Percentiles rank a stretch among this genome's conserved stretches.
Evolutionary conservation across 768 basidiomycete species (phyloP).

Genomic region (Calocybe indica): DNA sequence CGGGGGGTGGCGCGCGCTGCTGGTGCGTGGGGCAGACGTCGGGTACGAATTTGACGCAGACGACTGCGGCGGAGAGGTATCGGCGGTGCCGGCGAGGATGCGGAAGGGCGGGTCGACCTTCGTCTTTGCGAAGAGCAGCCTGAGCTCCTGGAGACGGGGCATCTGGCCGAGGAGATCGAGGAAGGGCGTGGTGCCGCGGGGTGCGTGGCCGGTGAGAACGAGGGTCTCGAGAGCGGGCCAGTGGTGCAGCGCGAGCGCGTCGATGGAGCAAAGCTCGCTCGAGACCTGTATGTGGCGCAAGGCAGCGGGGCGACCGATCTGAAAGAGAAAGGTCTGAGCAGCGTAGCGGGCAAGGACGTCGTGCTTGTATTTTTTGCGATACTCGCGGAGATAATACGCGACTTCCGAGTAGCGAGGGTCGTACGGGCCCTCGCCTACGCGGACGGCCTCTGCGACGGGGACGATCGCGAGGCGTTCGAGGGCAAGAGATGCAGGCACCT

Average conservation of each 20-base stretch:
- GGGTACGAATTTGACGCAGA: slow-evolving; percentile 15
- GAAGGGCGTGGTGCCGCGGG: slow-evolving; percentile 21
- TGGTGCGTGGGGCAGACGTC: slow-evolving; percentile 2
- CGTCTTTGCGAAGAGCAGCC: slow-evolving; percentile 27
- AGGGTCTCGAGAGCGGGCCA: slow-evolving; percentile 33
- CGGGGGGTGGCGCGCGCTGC: too few species aligned
- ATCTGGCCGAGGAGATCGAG: slow-evolving; percentile 27
- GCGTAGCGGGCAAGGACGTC: slow-evolving; percentile 25
- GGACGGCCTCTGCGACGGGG: slow-evolving; percentile 33
- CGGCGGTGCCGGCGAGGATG: slow-evolving; percentile 12
- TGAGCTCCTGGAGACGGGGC: slow-evolving; percentile 26
- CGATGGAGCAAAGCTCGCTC: slow-evolving; percentile 26
- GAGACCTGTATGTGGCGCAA: slow-evolving; percentile 33
- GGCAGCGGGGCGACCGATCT: slow-evolving; percentile 21
- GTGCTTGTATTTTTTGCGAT: slow-evolving; percentile 30
- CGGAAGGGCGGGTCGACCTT: slow-evolving; percentile 20
- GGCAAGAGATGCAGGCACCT: slow-evolving; percentile 21
- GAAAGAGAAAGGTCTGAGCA: slow-evolving; percentile 23
- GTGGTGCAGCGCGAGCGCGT: slow-evolving; percentile 20
- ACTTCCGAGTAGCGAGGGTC: slow-evolving; percentile 27
- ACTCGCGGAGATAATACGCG: slow-evolving; percentile 31
- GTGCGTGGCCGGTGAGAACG: slow-evolving; percentile 32
- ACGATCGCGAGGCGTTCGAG: slow-evolving; percentile 28
- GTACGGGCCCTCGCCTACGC: slow-evolving; percentile 35
- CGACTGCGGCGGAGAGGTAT: background rate